A percentile compares a stretch with the other conserved stretches of the same genome.
phyloP scores from a whole-genome alignment of 2,329 filamentous ascomycete species.

The Fragosphaeria purpurea region DNA sequence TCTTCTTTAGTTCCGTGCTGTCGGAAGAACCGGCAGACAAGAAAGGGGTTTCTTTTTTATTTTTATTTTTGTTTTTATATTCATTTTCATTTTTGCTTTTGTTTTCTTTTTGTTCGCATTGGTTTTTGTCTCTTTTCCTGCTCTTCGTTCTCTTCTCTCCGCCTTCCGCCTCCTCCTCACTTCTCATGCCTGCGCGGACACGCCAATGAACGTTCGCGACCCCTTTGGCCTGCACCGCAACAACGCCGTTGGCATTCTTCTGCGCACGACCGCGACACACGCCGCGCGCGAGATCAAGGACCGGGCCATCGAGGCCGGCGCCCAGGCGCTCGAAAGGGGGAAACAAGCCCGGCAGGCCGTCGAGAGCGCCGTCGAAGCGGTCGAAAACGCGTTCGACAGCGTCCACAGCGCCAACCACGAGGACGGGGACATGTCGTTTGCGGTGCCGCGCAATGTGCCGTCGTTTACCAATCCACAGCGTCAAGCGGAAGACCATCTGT shows the following conservation, averaged over 20 bases:
- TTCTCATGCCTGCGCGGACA: constrained; percentile 3
- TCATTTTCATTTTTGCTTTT: neutral
- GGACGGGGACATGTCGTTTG: constrained; percentile 49
- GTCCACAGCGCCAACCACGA: constrained; percentile 7
- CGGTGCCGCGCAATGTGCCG: constrained; percentile 59
- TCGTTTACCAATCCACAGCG: constrained; percentile 57
- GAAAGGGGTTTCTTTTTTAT: too few relatives aligned
- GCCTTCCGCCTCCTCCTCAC: neutral
- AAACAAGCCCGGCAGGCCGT: constrained; percentile 24
- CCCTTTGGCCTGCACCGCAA: constrained; percentile 30
- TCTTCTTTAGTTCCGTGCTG: too few relatives aligned
- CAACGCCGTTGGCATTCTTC: constrained; percentile 32
- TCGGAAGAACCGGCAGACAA: too few relatives aligned
- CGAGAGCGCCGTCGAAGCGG: constrained; percentile 12
- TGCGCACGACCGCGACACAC: constrained; percentile 34
- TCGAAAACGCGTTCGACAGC: constrained; percentile 6
- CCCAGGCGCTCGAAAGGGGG: constrained; percentile 35
- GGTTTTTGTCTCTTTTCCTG: too few relatives aligned
- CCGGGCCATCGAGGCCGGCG: constrained; percentile 38
- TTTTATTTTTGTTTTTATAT: too few relatives aligned
- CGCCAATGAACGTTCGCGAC: constrained; percentile 31
- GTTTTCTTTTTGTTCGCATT: neutral
- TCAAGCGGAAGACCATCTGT: constrained; percentile 54
- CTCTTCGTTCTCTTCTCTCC: too few relatives aligned
- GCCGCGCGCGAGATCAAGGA: constrained; percentile 34